These are phyloP conservation scores for Cucurbita pepo DNA, from an alignment of 306 rosid species.

Conservation along the genomic window DNA sequence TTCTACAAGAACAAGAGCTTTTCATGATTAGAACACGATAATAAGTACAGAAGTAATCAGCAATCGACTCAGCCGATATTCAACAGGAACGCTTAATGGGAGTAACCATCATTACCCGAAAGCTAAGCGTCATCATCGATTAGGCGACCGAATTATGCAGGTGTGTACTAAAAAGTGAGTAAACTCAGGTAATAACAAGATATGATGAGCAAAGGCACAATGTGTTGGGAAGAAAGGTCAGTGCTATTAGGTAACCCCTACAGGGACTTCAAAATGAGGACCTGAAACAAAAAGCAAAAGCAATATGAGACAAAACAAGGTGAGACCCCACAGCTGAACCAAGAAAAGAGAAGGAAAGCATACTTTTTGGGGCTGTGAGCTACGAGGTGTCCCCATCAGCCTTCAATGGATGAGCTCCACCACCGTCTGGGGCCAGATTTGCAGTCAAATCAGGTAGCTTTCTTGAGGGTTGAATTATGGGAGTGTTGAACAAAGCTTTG, in stretches of 20 bases:
- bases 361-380: slow-evolving; percentile 93
- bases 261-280: slow-evolving; percentile 34
- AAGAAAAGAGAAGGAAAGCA: slow-evolving; percentile 22
- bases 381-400: slow-evolving; percentile 64
- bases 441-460: slow-evolving; percentile 20
- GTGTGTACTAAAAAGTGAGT: slow-evolving; percentile 19
- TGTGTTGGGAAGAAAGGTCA: slow-evolving; percentile 22
- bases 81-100: background rate
- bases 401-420: slow-evolving; percentile 32
- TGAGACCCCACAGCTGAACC: slow-evolving; percentile 41
- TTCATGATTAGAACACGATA: slow-evolving; percentile 22
- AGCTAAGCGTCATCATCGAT: slow-evolving; percentile 24
- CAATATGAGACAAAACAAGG: slow-evolving; percentile 41
- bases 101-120: slow-evolving; percentile 20
- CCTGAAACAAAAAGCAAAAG: slow-evolving; percentile 39
- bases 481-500: background rate
- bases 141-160: slow-evolving; percentile 32
- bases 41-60: slow-evolving; percentile 9
- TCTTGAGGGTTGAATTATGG: slow-evolving; percentile 8
- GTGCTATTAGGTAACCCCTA: slow-evolving; percentile 21
- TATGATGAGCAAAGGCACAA: slow-evolving; percentile 34
- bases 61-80: background rate
- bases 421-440: slow-evolving; percentile 61
- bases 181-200: slow-evolving; percentile 19
- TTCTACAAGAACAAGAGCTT: slow-evolving; percentile 40